phyloP scores from a whole-genome alignment of 2,329 filamentous ascomycete species.

The Pseudogymnoascus destructans region DNA sequence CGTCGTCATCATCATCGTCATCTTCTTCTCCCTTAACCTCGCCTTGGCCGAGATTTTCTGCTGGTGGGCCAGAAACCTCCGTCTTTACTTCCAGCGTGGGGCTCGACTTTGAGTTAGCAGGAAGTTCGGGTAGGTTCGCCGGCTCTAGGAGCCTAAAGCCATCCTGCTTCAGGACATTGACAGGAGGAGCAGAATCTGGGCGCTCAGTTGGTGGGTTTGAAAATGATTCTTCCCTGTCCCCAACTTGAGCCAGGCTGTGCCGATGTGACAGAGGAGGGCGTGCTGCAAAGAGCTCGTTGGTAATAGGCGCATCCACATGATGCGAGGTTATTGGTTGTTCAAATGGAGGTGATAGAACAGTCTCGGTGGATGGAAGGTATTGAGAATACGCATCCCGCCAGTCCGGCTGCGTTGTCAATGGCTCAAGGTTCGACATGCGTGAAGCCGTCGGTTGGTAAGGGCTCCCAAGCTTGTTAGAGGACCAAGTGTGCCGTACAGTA shows the following conservation, averaged over 20 bases:
- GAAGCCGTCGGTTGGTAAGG: slow-evolving; percentile 24
- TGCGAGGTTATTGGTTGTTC: slow-evolving; percentile 20
- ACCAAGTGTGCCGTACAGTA: slow-evolving; percentile 28
- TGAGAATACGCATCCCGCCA: slow-evolving; percentile 27
- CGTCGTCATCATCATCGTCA: slow-evolving; percentile 33
- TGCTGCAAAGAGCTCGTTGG: slow-evolving; percentile 10
- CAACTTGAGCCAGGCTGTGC: slow-evolving; percentile 21
- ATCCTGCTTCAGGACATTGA: not conserved
- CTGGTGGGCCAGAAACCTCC: not conserved
- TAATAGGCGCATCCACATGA: slow-evolving; percentile 14
- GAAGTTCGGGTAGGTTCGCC: not conserved
- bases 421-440: slow-evolving; percentile 29
- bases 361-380: slow-evolving; percentile 23
- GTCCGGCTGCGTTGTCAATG: slow-evolving; percentile 26
- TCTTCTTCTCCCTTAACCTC: not conserved
- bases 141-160: not conserved
- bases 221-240: slow-evolving; percentile 17
- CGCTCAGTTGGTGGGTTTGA: slow-evolving; percentile 20
- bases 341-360: slow-evolving; percentile 20
- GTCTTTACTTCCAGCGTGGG: not conserved
- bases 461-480: slow-evolving; percentile 27
- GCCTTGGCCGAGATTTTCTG: not conserved
- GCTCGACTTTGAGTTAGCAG: not conserved
- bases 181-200: slow-evolving; percentile 22
- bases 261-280: slow-evolving; percentile 23